phyloP scores from a whole-genome alignment of 1,139 yeast species.

The Taphrina wiesneri region DNA sequence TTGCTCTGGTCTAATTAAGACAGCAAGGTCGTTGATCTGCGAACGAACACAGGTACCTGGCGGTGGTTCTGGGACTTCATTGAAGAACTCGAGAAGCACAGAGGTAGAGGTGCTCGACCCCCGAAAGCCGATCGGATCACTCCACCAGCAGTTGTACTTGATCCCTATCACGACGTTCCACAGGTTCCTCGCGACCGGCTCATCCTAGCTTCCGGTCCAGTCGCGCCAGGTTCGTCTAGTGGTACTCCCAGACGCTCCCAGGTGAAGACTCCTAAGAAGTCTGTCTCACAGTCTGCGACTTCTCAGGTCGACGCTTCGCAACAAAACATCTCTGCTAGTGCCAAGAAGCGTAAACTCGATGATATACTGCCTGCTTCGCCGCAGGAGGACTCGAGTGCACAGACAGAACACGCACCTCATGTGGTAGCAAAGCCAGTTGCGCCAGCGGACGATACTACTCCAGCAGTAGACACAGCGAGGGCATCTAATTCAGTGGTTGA shows the following conservation, averaged over 20 bases:
- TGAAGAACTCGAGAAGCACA: not conserved
- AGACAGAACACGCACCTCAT: not conserved
- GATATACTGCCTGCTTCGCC: not conserved
- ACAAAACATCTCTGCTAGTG: not conserved
- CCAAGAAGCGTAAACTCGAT: not conserved
- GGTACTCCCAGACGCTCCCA: not conserved
- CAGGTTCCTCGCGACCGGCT: not conserved
- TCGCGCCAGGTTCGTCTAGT: not conserved
- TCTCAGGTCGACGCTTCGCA: not conserved
- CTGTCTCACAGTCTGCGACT: not conserved
- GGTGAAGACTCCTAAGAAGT: not conserved
- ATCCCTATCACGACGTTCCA: not conserved
- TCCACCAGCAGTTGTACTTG: not conserved
- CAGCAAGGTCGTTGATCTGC: conserved; percentile 7
- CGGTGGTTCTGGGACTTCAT: conserved; percentile 10
- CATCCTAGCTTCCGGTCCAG: conserved; percentile 17
- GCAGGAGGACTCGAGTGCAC: not conserved
- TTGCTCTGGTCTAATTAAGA: not conserved
- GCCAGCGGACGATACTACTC: not conserved
- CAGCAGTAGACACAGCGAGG: not conserved
- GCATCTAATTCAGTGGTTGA: not conserved
- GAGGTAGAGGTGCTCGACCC: not conserved
- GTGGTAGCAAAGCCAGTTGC: conserved; percentile 5
- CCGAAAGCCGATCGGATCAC: not conserved
- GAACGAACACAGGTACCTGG: conserved; percentile 24